Conservation (phyloP, 2,329 filamentous ascomycete species). For the Penicillium palitans region DNA sequence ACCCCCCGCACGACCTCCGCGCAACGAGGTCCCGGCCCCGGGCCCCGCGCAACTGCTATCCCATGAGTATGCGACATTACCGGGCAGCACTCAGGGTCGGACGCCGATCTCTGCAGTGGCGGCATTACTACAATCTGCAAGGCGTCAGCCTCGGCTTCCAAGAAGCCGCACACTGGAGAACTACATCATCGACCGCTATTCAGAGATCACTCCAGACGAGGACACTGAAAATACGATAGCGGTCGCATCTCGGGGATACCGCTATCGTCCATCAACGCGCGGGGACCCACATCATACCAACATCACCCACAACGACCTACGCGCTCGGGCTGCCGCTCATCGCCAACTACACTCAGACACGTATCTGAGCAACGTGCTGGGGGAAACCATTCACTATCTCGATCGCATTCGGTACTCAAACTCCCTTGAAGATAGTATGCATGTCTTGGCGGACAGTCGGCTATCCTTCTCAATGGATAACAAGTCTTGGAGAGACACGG, state of each 20-base stretch:
- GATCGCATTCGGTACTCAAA: conserved; percentile 57
- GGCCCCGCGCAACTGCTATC: conserved; percentile 20
- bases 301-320: conserved; percentile 37
- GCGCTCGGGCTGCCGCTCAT: conserved; percentile 38
- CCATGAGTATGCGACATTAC: conserved; percentile 9
- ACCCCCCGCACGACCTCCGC: conserved; percentile 26
- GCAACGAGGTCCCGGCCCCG: conserved; percentile 23
- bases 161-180: conserved; percentile 43
- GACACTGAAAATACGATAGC: conserved; percentile 25
- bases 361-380: conserved; percentile 46
- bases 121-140: conserved; percentile 43
- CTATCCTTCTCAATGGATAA: conserved; percentile 54
- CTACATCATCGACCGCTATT: conserved; percentile 41
- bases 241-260: conserved; percentile 28
- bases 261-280: conserved; percentile 35
- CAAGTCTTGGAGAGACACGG: conserved; percentile 53
- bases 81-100: conserved; percentile 20
- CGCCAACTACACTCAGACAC: conserved; percentile 39
- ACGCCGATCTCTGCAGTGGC: conserved; percentile 37
- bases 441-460: conserved; percentile 54
- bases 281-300: conserved; percentile 30
- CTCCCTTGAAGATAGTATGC: conserved; percentile 56
- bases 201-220: conserved; percentile 29
- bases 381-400: conserved; percentile 63
- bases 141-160: conserved; percentile 42